Conservation (phyloP, 225 moss, liverwort and hornwort species). For the Polytrichum formosum region DNA sequence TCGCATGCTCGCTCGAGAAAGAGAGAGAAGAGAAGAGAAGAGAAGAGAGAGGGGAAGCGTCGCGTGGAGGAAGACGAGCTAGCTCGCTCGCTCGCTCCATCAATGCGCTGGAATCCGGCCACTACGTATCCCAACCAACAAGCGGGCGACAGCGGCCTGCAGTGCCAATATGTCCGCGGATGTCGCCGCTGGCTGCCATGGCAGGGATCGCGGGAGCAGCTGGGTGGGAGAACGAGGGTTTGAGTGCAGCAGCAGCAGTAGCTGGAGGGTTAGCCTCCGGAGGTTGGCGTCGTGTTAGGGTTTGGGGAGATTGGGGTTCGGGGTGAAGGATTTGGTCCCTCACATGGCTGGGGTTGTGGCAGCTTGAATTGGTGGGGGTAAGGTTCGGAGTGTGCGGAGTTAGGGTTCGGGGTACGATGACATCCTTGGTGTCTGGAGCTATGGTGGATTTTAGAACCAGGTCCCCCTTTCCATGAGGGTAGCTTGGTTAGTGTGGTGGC, state of each 20-base stretch:
- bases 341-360: background rate
- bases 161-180: background rate
- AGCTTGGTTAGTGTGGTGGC: background rate
- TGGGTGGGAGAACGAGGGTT: background rate
- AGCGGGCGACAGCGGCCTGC: background rate
- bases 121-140: background rate
- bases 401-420: background rate
- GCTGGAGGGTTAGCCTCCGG: background rate
- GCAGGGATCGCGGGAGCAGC: background rate
- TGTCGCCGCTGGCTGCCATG: background rate
- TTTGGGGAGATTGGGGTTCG: background rate
- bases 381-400: background rate
- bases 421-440: no score
- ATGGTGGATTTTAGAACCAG: no score
- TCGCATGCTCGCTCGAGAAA: background rate
- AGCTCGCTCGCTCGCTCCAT: background rate
- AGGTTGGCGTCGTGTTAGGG: background rate
- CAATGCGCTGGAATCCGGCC: background rate
- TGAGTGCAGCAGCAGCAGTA: background rate
- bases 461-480: background rate
- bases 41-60: no score
- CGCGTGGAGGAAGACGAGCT: no score
- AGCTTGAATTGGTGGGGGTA: constrained; percentile 1
- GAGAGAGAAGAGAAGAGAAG: no score
- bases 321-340: no score